Evolutionary conservation across 2,329 filamentous ascomycete genomes (phyloP), one percentile per base, ranked within the genome.

Genomic region (Neopestalotiopsis rosae): DNA sequence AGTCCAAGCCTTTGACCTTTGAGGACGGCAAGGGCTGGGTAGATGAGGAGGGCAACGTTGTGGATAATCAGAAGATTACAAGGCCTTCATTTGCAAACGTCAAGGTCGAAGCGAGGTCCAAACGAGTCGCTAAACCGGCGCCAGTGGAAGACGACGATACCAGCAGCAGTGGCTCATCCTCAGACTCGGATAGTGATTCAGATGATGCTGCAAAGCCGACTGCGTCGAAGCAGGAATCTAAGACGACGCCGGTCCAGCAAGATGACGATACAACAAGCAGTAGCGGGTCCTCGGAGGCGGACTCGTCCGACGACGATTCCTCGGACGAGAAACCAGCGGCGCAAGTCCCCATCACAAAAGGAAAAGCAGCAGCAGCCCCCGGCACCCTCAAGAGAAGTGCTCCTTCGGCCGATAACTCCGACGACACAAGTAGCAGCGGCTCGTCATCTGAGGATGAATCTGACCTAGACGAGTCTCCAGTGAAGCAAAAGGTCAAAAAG

Each of bases 11-110:
- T n/a, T 79, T 85, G 2, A 90, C 91, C 68, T 98, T 91, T 78
- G 88, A 96, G 56, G 92, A 97, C 67, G 94, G 92, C 28, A 91
- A 92, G 75, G 95, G 95, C 1, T 98, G 96, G 95, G 87, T 97
- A 0, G 92, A 97, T 74, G 88, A 90, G 70, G 84, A 91, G 17
- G 95, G 95, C 5, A 89, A 91, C 67, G 82, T 98, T 1, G 88
- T 97, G 2, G 93, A 97, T 79, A 80, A 80, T 9, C 83, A 83
- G 45, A 85, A 82, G 71, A 77, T 75, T 40, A 85, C 80, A 66
- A 81, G 75, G 61, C 75, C 72, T 3, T 73, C 74, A 9, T 72
- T 71, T 3, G 70, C 74, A 9, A 79, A 78, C 61, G 69, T 71
- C 24, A 71, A 74, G 32, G 57, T 71, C 32, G 58, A 24, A 28